Conservation (phyloP, 2,329 filamentous ascomycete genomes). For the Emergomyces pasteurianus region DNA sequence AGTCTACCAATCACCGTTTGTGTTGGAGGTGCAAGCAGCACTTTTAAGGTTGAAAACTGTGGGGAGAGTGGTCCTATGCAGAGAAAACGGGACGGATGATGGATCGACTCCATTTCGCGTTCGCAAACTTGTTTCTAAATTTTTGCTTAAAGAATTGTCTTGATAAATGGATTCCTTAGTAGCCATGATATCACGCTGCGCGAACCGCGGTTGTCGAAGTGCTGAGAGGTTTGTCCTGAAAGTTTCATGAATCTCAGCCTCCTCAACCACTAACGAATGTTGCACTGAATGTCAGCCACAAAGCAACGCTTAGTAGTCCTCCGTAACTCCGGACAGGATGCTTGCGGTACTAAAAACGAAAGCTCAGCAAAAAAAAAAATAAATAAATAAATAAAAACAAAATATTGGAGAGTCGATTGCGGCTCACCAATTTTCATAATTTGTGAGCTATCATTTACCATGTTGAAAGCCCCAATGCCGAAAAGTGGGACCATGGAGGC, state of each 20-base stretch:
- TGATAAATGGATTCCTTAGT: neutral
- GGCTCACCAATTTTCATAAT: neutral
- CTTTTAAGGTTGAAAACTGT: neutral
- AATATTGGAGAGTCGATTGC: too few species aligned
- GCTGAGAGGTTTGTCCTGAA: too few species aligned
- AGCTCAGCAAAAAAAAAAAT: too few species aligned
- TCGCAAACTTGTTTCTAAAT: neutral
- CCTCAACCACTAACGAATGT: too few species aligned
- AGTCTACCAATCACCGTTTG: neutral
- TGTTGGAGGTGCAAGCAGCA: neutral
- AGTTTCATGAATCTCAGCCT: too few species aligned
- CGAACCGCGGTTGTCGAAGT: neutral
- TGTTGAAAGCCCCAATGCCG: neutral
- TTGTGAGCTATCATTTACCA: neutral
- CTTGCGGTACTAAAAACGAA: neutral
- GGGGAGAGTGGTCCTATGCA: neutral
- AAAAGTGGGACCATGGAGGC: neutral
- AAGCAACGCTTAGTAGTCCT: too few species aligned
- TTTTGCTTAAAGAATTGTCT: neutral
- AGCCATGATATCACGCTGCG: neutral
- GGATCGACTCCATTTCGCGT: neutral
- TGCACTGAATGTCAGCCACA: too few species aligned
- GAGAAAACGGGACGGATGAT: neutral
- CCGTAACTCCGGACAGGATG: neutral
- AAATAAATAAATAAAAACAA: too few species aligned